These are phyloP conservation scores for Xylariaceae sp. DNA, from an alignment of 2,329 filamentous ascomycete species.

Conservation along the genomic window DNA sequence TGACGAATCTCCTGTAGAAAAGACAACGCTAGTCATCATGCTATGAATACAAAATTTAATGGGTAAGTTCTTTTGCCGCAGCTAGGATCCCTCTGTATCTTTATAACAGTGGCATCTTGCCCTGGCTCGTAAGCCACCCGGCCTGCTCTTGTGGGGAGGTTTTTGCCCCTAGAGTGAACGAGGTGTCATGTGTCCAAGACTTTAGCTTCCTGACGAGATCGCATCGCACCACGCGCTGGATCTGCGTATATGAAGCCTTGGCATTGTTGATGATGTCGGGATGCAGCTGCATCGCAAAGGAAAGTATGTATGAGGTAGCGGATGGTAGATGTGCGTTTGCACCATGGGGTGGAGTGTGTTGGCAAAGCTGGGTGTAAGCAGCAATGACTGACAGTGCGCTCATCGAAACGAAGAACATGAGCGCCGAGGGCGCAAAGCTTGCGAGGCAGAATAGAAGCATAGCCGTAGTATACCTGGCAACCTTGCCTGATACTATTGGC, in stretches of 20 bases:
- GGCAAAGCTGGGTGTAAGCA: not conserved
- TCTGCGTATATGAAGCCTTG: not conserved
- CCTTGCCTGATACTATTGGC: not conserved
- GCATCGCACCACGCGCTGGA: not conserved
- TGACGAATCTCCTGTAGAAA: not conserved
- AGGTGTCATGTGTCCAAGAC: not conserved
- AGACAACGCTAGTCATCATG: not conserved
- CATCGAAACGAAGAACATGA: not conserved
- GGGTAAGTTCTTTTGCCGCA: too few relatives aligned
- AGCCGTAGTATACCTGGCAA: not conserved
- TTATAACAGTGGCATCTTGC: not conserved
- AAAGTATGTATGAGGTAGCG: not conserved
- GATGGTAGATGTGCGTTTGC: not conserved
- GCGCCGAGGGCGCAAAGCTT: not conserved
- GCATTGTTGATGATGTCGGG: not conserved
- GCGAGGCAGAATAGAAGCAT: slow-evolving; percentile 10
- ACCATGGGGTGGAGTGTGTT: not conserved
- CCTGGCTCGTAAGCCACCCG: not conserved
- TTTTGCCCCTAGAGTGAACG: not conserved
- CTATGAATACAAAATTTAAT: slow-evolving; percentile 1
- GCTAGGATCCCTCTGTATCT: too few relatives aligned
- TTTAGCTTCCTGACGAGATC: not conserved
- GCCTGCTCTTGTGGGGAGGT: not conserved
- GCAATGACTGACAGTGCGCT: not conserved
- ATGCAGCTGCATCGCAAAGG: not conserved